A percentile compares a stretch with the other conserved stretches of the same genome.
Evolutionary conservation across 225 moss, liverwort and hornwort species (phyloP).

Genomic region (Ulota crispa): DNA sequence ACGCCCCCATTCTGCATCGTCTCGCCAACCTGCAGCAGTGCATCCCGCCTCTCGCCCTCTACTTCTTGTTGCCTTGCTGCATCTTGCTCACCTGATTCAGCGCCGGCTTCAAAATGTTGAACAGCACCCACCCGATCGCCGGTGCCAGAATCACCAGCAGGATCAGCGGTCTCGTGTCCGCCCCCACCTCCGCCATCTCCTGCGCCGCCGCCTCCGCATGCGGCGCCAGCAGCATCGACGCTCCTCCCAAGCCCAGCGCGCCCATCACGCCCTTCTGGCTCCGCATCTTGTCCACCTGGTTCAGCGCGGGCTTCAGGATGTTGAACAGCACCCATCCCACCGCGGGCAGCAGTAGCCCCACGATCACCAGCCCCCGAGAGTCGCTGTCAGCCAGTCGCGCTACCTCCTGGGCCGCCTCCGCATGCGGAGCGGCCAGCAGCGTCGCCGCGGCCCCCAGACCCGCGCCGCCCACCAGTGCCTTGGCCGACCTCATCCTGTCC

Average conservation of each 20-base stretch:
- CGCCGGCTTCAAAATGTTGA: constrained; percentile 77
- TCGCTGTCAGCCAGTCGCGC: constrained; percentile 47
- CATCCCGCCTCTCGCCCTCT: background rate
- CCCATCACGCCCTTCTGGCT: constrained; percentile 43
- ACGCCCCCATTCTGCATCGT: constrained; percentile 38
- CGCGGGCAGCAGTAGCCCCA: constrained; percentile 53
- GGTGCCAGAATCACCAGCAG: constrained; percentile 68
- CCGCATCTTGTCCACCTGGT: constrained; percentile 53
- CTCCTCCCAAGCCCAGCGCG: constrained; percentile 49
- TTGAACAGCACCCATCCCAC: constrained; percentile 69
- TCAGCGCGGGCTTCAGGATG: constrained; percentile 60
- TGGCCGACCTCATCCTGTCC: constrained; percentile 66
- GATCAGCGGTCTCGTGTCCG: constrained; percentile 67
- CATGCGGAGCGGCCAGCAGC: constrained; percentile 54
- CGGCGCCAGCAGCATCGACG: constrained; percentile 43
- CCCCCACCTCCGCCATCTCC: constrained; percentile 70
- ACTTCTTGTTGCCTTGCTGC: constrained; percentile 24
- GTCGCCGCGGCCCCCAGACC: constrained; percentile 69
- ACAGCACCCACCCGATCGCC: constrained; percentile 87
- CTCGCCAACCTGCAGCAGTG: constrained; percentile 44
- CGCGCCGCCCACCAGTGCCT: constrained; percentile 75
- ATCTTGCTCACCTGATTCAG: constrained; percentile 81
- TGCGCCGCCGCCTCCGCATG: constrained; percentile 67
- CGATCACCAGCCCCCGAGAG: constrained; percentile 44
- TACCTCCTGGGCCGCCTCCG: constrained; percentile 73